A percentile compares a stretch with the other conserved stretches of the same genome.
Evolutionary conservation across 441 rosid genomes (phyloP).

Genomic region (Arabidopsis lyrata): DNA sequence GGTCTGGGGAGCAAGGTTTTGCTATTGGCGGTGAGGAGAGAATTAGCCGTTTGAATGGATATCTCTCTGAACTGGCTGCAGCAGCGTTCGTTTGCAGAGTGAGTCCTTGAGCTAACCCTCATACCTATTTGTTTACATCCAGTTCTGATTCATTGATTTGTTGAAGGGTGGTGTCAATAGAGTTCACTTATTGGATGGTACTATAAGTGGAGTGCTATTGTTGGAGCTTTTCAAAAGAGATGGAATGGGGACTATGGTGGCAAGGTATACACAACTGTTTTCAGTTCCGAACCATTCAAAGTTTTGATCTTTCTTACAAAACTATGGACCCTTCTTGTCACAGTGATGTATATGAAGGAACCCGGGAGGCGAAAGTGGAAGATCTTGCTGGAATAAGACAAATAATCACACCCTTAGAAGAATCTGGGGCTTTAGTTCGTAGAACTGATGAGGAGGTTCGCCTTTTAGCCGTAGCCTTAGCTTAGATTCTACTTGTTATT

Average conservation of each 20-base stretch:
- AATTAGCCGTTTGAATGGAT: slow-evolving; percentile 76
- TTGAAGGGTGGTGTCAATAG: slow-evolving; percentile 93
- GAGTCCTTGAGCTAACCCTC: slow-evolving; percentile 42
- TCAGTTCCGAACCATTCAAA: neutral
- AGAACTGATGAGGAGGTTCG: slow-evolving; percentile 83
- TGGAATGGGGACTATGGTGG: slow-evolving; percentile 99
- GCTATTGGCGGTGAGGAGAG: slow-evolving; percentile 95
- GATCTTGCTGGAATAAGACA: slow-evolving; percentile 82
- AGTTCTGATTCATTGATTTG: slow-evolving; percentile 1
- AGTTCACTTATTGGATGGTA: slow-evolving; percentile 96
- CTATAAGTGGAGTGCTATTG: slow-evolving; percentile 85
- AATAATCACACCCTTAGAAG: slow-evolving; percentile 73
- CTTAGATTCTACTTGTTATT: neutral
- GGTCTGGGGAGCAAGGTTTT: slow-evolving; percentile 92
- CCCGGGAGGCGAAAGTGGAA: slow-evolving; percentile 70
- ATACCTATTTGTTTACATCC: neutral
- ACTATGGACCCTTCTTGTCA: slow-evolving; percentile 6
- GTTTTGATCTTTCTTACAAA: slow-evolving; percentile 13
- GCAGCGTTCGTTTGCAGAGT: slow-evolving; percentile 97
- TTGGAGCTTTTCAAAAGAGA: slow-evolving; percentile 95
- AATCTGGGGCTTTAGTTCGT: slow-evolving; percentile 68
- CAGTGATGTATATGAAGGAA: slow-evolving; percentile 92
- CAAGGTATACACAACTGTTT: slow-evolving; percentile 65
- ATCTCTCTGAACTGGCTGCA: slow-evolving; percentile 91
- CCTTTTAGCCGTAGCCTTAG: neutral